Percentiles rank a stretch among this genome's conserved stretches.
Evolutionary conservation across 2,329 filamentous ascomycete genomes (phyloP).

Genomic region (Dothistroma pini): DNA sequence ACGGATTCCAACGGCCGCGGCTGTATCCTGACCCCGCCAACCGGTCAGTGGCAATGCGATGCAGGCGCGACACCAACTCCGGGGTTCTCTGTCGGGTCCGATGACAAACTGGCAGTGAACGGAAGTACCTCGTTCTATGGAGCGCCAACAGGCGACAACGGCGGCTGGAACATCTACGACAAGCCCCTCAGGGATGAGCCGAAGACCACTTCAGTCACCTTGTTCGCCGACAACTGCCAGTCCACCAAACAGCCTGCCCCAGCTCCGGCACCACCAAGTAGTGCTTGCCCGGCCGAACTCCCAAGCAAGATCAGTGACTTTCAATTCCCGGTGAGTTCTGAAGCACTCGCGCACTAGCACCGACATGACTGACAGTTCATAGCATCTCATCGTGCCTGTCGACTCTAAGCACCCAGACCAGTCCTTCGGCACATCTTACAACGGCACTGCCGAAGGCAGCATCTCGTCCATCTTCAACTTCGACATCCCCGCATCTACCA

Average conservation of each 20-base stretch:
- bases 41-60: slow-evolving; percentile 61
- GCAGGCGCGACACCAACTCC: slow-evolving; percentile 47
- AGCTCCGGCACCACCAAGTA: slow-evolving; percentile 9
- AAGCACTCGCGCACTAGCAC: neutral
- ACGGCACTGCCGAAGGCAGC: slow-evolving; percentile 53
- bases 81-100: slow-evolving; percentile 55
- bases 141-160: slow-evolving; percentile 49
- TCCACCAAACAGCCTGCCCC: slow-evolving; percentile 10
- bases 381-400: slow-evolving; percentile 60
- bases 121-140: slow-evolving; percentile 53
- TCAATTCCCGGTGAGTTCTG: neutral
- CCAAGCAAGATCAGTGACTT: slow-evolving; percentile 6
- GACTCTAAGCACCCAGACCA: slow-evolving; percentile 52
- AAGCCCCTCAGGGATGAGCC: slow-evolving; percentile 39
- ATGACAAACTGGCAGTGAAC: slow-evolving; percentile 52
- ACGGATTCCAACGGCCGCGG: slow-evolving; percentile 56
- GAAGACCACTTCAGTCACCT: slow-evolving; percentile 50
- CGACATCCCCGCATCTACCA: slow-evolving; percentile 54
- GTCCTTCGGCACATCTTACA: slow-evolving; percentile 53
- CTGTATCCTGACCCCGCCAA: slow-evolving; percentile 60
- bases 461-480: slow-evolving; percentile 66
- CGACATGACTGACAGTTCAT: slow-evolving; percentile 42
- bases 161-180: slow-evolving; percentile 56
- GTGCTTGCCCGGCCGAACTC: slow-evolving; percentile 13
- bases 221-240: slow-evolving; percentile 32